These are phyloP conservation scores for Penicillium decumbens DNA, from an alignment of 2,329 filamentous ascomycete genomes.

Conservation along the genomic window DNA sequence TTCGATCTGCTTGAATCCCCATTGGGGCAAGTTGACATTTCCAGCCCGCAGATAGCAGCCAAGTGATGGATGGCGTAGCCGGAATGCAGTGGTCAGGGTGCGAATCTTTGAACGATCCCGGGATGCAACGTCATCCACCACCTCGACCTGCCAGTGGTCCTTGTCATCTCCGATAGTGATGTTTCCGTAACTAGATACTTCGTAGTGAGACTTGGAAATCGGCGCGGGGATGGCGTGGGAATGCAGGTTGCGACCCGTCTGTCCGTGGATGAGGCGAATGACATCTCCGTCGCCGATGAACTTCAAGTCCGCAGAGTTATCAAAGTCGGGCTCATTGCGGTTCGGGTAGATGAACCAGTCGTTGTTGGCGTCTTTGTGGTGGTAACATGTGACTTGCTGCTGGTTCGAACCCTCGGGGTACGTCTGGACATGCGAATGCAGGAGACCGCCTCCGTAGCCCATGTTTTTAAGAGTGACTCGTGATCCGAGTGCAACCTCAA, in stretches of 20 bases:
- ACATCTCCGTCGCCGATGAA: conserved; percentile 73
- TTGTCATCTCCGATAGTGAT: conserved; percentile 93
- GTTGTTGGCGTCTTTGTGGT: conserved; percentile 99
- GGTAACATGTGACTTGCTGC: conserved; percentile 98
- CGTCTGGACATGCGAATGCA: conserved; percentile 94
- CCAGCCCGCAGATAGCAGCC: conserved; percentile 93
- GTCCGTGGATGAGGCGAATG: conserved; percentile 85
- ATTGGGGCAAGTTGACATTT: conserved; percentile 94
- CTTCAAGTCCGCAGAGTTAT: conserved; percentile 63
- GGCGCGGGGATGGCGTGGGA: conserved; percentile 88
- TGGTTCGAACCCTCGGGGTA: conserved; percentile 90
- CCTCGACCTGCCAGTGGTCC: conserved; percentile 93
- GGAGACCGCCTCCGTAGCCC: conserved; percentile 94
- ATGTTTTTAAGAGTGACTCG: conserved; percentile 95
- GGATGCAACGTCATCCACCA: conserved; percentile 83
- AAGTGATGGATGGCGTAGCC: conserved; percentile 73
- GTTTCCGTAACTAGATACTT: conserved; percentile 96
- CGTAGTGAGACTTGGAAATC: conserved; percentile 79
- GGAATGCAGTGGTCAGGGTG: conserved; percentile 89
- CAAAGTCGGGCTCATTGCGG: conserved; percentile 68
- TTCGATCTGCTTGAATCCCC: conserved; percentile 99
- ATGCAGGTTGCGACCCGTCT: conserved; percentile 95
- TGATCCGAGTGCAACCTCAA: conserved; percentile 87
- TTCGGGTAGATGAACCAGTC: conserved; percentile 99
- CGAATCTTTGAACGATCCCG: conserved; percentile 78